Base-by-base conservation (phyloP, 768 basidiomycete species). In the Lenzites betulinus region DNA sequence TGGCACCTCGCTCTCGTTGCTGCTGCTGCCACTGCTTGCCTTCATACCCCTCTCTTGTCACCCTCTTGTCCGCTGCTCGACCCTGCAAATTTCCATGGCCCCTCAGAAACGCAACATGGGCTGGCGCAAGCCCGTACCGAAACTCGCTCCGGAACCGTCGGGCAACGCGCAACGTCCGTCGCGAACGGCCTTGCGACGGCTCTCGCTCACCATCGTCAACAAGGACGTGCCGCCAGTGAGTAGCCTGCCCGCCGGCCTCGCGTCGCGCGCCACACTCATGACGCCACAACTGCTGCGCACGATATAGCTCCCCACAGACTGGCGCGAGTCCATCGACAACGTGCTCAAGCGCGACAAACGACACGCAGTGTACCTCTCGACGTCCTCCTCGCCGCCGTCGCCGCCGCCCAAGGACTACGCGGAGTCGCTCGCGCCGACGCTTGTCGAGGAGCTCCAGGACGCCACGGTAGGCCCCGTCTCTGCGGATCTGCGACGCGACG, bases 51-150 rank as follows among this genome's bases (percentile, higher is more conserved):
- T 26, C 30, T 15, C 54, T 51, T 33, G 42, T 25, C 41, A 58
- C 48, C 49, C 35, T 22, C 13, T n/a, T 43, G 41, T 16, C 51
- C 42, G 28, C 46, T 38, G 26, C 25, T 26, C 5, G 26, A 7
- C 22, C 28, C 12, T 15, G 47, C 28, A 16, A 28, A 12, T 11
- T 7, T 16, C 25, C 43, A 46, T 26, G 35, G 23, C 46, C 44
- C 28, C 60, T 64, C 42, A 39, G 13, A 18, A 18, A 39, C 38
- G 38, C 38, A 65, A 73, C 66, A 83, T 83, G 81, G 87, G 83
- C 71, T 85, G 87, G 71, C 79, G 88, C 54, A 90, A 90, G 70
- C 89, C 89, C 33, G 87, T 83, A 41, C 89, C 89, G 3, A 73
- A 74, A 53, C 89, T 83, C 72, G 77, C 87, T 44, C 88, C 88